Base-by-base conservation (phyloP, 345 rosid species). In the Salix purpurea region DNA sequence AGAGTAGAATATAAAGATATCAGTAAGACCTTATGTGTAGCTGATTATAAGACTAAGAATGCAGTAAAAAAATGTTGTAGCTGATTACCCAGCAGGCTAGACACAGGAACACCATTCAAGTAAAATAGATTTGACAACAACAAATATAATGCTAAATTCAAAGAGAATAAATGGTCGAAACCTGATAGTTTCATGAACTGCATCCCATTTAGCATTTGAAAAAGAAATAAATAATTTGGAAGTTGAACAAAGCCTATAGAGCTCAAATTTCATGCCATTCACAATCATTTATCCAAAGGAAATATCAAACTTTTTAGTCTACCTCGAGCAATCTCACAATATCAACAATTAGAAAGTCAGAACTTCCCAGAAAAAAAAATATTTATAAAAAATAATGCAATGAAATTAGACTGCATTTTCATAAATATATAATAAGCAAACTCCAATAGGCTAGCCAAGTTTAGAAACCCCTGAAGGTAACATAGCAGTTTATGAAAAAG, bases 1-100 rank as follows among this genome's bases (percentile, higher is more conserved):
- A 78, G 86, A 80, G 62, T 58, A 44, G 36, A 60, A 83, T n/a
- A 74, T 67, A 81, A 50, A 76, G 66, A 70, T 66, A 71, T 34
- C 62, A 84, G 60, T 23, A 8, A 66, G 4, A n/a, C 24, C n/a
- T 56, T 3, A 30, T 56, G 23, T 56, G 62, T 23, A 9, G 14
- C 28, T 56, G 62, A 56, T 56, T 56, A 56, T 56, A 56, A 56
- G 58, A 52, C 9, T 19, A 19, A 52, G 62, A 56, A 21, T 56
- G 13, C 62, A 56, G 62, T n/a, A 56, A 6, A 6, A 50, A 18
- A 5, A 21, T n/a, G 4, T 30, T n/a, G 12, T 56, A 56, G 62
- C 62, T 56, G 10, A 56, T 56, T 56, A 56, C n/a, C 62, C 23
- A 56, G n/a, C 62, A 56, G 62, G 28, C 62, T 7, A n/a, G 23